Evolutionary conservation across 306 rosid genomes (phyloP).

Genomic region (Quercus variabilis): DNA sequence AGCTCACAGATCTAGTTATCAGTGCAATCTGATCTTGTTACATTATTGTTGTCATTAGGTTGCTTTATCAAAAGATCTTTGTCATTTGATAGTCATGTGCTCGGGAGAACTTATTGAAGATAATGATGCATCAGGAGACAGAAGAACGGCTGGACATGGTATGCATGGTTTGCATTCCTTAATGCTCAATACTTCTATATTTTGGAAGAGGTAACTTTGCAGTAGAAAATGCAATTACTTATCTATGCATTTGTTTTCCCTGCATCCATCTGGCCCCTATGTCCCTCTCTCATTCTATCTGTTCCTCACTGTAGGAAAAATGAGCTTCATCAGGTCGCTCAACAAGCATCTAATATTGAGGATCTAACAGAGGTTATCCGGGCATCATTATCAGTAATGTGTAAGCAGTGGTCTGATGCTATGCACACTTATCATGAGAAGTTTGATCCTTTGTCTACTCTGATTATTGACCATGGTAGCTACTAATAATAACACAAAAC

Average conservation of each 20-base stretch:
- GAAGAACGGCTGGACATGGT: constrained; percentile 33
- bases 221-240: constrained; percentile 24
- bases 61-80: constrained; percentile 86
- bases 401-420: constrained; percentile 97
- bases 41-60: constrained; percentile 49
- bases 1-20: constrained; percentile 7
- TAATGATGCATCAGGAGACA: constrained; percentile 30
- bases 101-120: constrained; percentile 68
- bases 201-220: constrained; percentile 78
- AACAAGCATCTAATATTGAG: constrained; percentile 90
- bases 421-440: constrained; percentile 79
- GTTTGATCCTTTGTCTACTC: constrained; percentile 72
- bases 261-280: constrained; percentile 5
- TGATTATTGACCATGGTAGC: constrained; percentile 79
- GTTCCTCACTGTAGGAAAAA: constrained; percentile 56
- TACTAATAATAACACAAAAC: not conserved
- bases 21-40: constrained; percentile 32
- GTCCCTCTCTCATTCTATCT: constrained; percentile 26
- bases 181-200: constrained; percentile 77
- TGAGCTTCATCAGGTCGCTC: constrained; percentile 96
- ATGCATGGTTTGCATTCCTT: constrained; percentile 78
- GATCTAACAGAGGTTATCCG: constrained; percentile 86
- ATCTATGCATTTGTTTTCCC: constrained; percentile 10
- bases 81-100: constrained; percentile 86
- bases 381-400: constrained; percentile 81